A percentile compares a stretch with the other conserved stretches of the same genome.
Evolutionary conservation across 768 basidiomycete genomes (phyloP).

Genomic region (Lactarius trivialis): DNA sequence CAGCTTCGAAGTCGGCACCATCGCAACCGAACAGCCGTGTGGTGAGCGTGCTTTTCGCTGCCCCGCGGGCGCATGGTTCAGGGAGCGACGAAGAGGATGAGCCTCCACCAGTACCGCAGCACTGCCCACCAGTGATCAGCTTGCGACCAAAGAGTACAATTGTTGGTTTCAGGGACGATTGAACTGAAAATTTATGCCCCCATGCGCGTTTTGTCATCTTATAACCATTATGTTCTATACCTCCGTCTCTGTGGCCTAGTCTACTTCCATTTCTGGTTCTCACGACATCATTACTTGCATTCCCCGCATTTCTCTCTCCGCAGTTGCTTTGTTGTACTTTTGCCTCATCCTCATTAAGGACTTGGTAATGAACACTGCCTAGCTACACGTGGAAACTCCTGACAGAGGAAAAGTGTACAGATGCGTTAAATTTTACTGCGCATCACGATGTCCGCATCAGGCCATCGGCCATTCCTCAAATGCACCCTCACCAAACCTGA

Average conservation of each 20-base stretch:
- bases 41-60: slow-evolving; percentile 23
- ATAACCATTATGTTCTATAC: neutral
- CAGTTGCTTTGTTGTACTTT: slow-evolving; percentile 9
- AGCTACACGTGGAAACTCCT: neutral
- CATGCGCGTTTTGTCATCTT: neutral
- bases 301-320: neutral
- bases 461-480: slow-evolving; percentile 82
- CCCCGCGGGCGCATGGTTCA: slow-evolving; percentile 17
- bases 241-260: neutral
- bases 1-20: slow-evolving; percentile 32
- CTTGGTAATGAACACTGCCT: neutral
- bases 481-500: slow-evolving; percentile 76
- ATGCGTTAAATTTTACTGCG: neutral
- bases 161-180: slow-evolving; percentile 20
- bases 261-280: neutral
- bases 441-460: neutral
- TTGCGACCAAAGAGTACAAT: slow-evolving; percentile 21
- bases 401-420: neutral
- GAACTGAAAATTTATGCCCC: neutral
- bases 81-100: slow-evolving; percentile 24
- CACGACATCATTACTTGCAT: slow-evolving; percentile 3
- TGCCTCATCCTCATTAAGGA: neutral
- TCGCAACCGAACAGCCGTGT: slow-evolving; percentile 10
- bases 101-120: neutral
- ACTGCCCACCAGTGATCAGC: slow-evolving; percentile 16